These are phyloP conservation scores for Wakefieldia striispora DNA, from an alignment of 768 basidiomycete genomes.

Conservation along the genomic window DNA sequence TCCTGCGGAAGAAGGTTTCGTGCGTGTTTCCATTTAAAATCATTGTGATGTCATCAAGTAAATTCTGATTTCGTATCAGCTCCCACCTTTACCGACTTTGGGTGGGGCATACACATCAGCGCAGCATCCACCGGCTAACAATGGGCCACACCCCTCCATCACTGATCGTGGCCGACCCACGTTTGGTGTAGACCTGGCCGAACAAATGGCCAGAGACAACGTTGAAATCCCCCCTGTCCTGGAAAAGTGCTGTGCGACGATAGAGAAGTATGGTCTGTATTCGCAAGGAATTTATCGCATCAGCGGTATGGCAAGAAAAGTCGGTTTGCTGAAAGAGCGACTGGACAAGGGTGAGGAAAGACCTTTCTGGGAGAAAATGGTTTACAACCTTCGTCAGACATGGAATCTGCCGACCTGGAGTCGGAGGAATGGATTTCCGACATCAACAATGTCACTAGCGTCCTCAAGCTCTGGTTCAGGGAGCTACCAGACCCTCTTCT, in stretches of 20 bases:
- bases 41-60: slow-evolving; percentile 5
- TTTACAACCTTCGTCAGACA: slow-evolving; percentile 48
- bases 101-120: slow-evolving; percentile 25
- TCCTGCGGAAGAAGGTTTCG: slow-evolving; percentile 90
- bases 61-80: slow-evolving; percentile 35
- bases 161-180: slow-evolving; percentile 73
- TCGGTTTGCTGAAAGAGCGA: slow-evolving; percentile 75
- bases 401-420: slow-evolving; percentile 85
- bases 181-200: slow-evolving; percentile 88
- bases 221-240: slow-evolving; percentile 87
- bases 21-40: slow-evolving; percentile 42
- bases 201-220: slow-evolving; percentile 90
- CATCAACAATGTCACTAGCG: slow-evolving; percentile 95
- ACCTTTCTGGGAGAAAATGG: slow-evolving; percentile 1
- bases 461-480: slow-evolving; percentile 92
- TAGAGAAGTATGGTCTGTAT: slow-evolving; percentile 84
- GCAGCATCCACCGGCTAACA: slow-evolving; percentile 27
- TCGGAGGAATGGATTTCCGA: slow-evolving; percentile 89
- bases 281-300: slow-evolving; percentile 92
- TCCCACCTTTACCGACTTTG: slow-evolving; percentile 59
- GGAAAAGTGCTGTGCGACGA: slow-evolving; percentile 85
- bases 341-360: slow-evolving; percentile 73
- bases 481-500: slow-evolving; percentile 94
- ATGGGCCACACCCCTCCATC: slow-evolving; percentile 31
- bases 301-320: slow-evolving; percentile 86